Evolutionary conservation across 306 rosid genomes (phyloP), one percentile per base, ranked within the genome.

Genomic region (Astragalus membranaceus): DNA sequence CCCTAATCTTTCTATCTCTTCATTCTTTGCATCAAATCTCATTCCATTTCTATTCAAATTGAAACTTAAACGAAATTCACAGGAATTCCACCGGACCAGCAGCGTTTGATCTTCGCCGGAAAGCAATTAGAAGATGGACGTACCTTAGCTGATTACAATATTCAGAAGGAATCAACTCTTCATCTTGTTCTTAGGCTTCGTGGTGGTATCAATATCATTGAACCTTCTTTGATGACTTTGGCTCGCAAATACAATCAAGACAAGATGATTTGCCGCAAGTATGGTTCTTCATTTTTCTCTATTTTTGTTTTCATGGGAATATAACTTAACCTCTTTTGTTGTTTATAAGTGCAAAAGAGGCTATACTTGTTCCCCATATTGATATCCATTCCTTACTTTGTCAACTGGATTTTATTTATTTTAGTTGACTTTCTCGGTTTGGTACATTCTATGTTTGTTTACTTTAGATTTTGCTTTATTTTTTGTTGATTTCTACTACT

Each of bases 71-170:
- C 20, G 5, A 23, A 59, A 35, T 59, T 16, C 41, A 1, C 76
- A 84, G 89, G 90, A 1, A 92, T 92, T 10, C 96, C 98, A 0
- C 98, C 95, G 44, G 96, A 92, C 64, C 95, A 89, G 83, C 96
- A 88, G 83, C 91, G 93, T 15, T 54, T 88, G 82, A 90, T 93
- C 2, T 90, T 90, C 72, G 88, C 92, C 5, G 93, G 97, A 0
- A 93, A 93, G 80, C 92, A 90, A 75, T 85, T 93, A 0, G 92
- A 93, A 67, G 98, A 90, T 75, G 93, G 91, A 5, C 80, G 96
- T 23, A 87, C 96, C 15, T 74, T 90, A 9, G 90, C 91, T 4
- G 93, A 89, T 82, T 92, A 92, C 77, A 85, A 88, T 77, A 88
- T 93, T 43, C 94, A 90, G 78, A 90, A 87, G 79, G 97, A 89